Evolutionary conservation across 192 early-diverging fungal genomes (phyloP).

Genomic region (Spizellomyces sp.): DNA sequence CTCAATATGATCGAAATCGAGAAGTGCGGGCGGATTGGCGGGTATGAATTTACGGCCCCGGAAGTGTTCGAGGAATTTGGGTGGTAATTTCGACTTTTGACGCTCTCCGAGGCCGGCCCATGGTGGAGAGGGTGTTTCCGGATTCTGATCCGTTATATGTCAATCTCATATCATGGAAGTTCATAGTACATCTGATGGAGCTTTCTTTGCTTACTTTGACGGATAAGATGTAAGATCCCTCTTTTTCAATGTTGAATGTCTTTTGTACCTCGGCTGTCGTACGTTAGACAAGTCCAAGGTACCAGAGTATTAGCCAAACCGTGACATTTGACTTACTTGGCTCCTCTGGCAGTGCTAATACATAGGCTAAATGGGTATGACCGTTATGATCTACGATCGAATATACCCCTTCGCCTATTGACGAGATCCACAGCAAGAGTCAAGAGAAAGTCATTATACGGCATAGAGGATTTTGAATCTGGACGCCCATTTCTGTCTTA

Average conservation of each 20-base stretch:
- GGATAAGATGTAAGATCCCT: conserved; percentile 44
- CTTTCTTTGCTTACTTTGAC: conserved; percentile 38
- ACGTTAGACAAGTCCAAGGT: background rate
- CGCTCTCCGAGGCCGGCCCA: conserved; percentile 14
- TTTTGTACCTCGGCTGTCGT: conserved; percentile 35
- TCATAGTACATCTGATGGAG: background rate
- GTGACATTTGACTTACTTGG: conserved; percentile 17
- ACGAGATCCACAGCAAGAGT: background rate
- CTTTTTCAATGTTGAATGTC: conserved; percentile 43
- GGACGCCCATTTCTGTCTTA: background rate
- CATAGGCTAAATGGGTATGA: conserved; percentile 47
- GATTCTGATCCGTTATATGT: conserved; percentile 8
- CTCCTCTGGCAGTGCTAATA: conserved; percentile 38
- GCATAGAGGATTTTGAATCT: background rate
- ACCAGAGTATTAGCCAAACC: background rate
- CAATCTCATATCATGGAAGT: no score
- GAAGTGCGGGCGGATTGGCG: conserved; percentile 30
- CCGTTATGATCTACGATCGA: conserved; percentile 37
- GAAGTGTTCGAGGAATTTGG: conserved; percentile 27
- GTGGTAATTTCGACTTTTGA: conserved; percentile 17
- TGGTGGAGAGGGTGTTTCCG: conserved; percentile 1
- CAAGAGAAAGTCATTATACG: background rate
- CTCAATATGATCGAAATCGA: conserved; percentile 38
- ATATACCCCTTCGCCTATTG: conserved; percentile 45
- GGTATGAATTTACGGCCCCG: conserved; percentile 34